Evolutionary conservation across 306 rosid genomes (phyloP).

Genomic region (Cucumis sativus): DNA sequence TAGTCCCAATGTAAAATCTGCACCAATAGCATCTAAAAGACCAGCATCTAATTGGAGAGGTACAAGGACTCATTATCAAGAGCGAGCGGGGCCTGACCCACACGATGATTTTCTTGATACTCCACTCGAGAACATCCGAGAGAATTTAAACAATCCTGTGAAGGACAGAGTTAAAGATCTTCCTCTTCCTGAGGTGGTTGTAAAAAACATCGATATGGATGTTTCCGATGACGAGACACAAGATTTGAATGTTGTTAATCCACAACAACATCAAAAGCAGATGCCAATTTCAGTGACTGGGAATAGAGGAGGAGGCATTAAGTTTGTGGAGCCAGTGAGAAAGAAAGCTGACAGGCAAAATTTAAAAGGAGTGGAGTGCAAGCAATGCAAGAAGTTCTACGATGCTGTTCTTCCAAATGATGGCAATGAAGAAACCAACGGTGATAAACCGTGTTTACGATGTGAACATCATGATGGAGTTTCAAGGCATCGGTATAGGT

Average conservation of each 20-base stretch:
- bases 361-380: constrained; percentile 87
- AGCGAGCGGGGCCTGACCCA: constrained; percentile 56
- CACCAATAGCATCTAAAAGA: constrained; percentile 39
- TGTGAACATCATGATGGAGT: constrained; percentile 95
- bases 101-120: constrained; percentile 95
- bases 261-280: constrained; percentile 36
- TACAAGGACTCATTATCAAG: constrained; percentile 58
- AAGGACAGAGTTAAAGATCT: constrained; percentile 19
- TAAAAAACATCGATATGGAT: constrained; percentile 22
- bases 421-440: constrained; percentile 27
- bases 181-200: constrained; percentile 12
- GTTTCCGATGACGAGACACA: constrained; percentile 77
- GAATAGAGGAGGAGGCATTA: constrained; percentile 46
- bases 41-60: constrained; percentile 74
- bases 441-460: constrained; percentile 34
- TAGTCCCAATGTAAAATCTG: constrained; percentile 25
- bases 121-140: constrained; percentile 67
- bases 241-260: constrained; percentile 37
- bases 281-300: constrained; percentile 22
- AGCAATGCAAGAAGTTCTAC: constrained; percentile 77
- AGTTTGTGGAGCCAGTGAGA: constrained; percentile 80
- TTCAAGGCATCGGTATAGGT: constrained; percentile 88
- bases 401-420: constrained; percentile 75
- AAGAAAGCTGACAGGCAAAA: constrained; percentile 86
- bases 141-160: constrained; percentile 34